Percentiles rank a stretch among this genome's conserved stretches.
phyloP scores from a whole-genome alignment of 306 rosid genomes.

The Calophaca sinica region DNA sequence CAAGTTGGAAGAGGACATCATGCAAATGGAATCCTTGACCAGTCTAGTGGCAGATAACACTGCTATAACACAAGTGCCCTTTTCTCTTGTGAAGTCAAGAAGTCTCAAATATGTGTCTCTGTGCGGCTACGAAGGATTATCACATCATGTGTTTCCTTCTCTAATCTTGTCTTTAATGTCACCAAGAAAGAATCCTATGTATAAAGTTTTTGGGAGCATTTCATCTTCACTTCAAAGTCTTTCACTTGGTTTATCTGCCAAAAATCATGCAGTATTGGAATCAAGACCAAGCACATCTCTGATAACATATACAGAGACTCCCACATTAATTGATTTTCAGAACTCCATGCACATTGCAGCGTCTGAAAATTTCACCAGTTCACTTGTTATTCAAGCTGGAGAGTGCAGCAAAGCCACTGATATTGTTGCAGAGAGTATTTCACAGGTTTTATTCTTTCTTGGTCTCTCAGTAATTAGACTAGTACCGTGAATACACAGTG shows the following conservation, averaged over 20 bases:
- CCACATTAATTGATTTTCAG: neutral
- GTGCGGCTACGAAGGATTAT: conserved; percentile 7
- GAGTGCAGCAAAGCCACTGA: neutral
- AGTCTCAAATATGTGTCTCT: conserved; percentile 19
- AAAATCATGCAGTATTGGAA: neutral
- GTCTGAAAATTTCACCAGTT: neutral
- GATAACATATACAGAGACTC: neutral
- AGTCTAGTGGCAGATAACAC: conserved; percentile 17
- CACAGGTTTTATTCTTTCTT: conserved; percentile 19
- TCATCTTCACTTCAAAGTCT: conserved; percentile 18
- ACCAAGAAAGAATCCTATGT: neutral
- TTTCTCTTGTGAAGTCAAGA: conserved; percentile 5
- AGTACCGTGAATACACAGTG: neutral
- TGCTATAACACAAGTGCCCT: conserved; percentile 29
- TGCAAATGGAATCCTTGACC: conserved; percentile 31
- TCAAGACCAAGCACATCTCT: neutral
- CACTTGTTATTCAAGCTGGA: conserved; percentile 2
- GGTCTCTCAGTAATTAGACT: neutral
- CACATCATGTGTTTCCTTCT: conserved; percentile 21
- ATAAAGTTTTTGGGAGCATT: conserved; percentile 1
- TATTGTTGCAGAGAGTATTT: neutral
- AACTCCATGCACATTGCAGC: neutral
- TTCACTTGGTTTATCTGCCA: conserved; percentile 30
- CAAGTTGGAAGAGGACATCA: conserved; percentile 33
- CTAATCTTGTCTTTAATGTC: conserved; percentile 22